A percentile compares a stretch with the other conserved stretches of the same genome.
Conservation (phyloP, 352 stramenopile genomes). For the Phytophthora palmivora region DNA sequence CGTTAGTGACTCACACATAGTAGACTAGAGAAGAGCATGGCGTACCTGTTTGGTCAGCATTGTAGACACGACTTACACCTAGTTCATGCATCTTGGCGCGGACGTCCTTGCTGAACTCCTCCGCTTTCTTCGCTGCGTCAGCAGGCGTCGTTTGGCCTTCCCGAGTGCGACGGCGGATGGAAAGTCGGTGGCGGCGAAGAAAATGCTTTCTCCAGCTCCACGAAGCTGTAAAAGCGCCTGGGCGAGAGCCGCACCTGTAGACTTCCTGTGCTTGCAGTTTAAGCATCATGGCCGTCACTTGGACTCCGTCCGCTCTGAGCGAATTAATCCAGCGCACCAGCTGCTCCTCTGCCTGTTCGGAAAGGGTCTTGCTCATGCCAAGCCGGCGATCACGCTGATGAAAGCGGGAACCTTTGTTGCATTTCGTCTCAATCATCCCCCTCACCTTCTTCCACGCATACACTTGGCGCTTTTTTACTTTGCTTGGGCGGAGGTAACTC, state of each 20-base stretch:
- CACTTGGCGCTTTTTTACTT: constrained; percentile 10
- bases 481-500: too few species aligned
- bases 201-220: constrained; percentile 25
- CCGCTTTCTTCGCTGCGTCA: too few species aligned
- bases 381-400: constrained; percentile 1
- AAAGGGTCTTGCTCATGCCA: too few species aligned
- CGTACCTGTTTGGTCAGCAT: too few species aligned
- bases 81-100: constrained; percentile 10
- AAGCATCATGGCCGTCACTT: constrained; percentile 8
- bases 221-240: neutral
- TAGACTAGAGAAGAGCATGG: too few species aligned
- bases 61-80: too few species aligned
- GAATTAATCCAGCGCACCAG: constrained; percentile 8
- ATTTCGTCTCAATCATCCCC: constrained; percentile 11
- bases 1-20: too few species aligned
- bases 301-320: constrained; percentile 6
- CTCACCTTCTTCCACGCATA: constrained; percentile 11
- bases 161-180: constrained; percentile 8
- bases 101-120: neutral
- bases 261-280: constrained; percentile 20
- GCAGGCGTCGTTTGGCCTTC: constrained; percentile 12
- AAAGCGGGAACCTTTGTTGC: neutral
- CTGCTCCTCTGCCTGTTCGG: constrained; percentile 5
- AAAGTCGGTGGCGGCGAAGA: constrained; percentile 12
- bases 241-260: neutral